Evolutionary conservation across 164 flowering plant species (phyloP), one percentile per base, ranked within the genome.

Genomic region (Vitis labrusca): DNA sequence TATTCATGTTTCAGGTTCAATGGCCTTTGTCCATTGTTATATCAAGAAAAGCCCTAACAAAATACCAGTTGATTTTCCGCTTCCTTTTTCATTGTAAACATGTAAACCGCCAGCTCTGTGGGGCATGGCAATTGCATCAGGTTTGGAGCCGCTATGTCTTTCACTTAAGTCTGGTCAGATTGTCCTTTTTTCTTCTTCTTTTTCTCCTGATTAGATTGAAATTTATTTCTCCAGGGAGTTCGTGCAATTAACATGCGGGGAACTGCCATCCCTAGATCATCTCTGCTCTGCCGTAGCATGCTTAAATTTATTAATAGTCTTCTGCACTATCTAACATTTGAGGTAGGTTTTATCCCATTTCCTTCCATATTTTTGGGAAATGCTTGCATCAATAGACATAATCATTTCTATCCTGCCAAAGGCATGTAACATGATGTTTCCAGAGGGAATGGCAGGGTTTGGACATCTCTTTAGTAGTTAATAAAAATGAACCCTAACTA

Each of bases 91-190:
- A 90, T 74, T 96, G 99, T 79, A 88, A 96, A 74, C 94, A 96
- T 81, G 97, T 96, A 32, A 84, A 87, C 62, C 91, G 99, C 68
- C 97, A 92, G 73, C 97, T 93, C 67, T 89, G 95, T 82, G 95
- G 84, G 71, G 99, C 97, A 72, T 96, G 99, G 98, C 99, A 96
- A 85, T 77, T 85, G 63, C 99, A 91, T 87, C 99, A 96, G 75
- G 99, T 93, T 84, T 69, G 88, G 30, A 10, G 16, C 60, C 48
- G 17, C 12, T 67, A n/a, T 65, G 55, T 69, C 54, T 66, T 76
- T 68, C 49, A 59, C 13, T 61, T 55, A 7, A 64, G 30, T 16
- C 27, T 17, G 27, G 15, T 19, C 50, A 47, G 16, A 11, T 13
- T 44, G 13, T 37, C 15, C 10, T 66, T 61, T 59, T 56, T 32